Percentiles rank a stretch among this genome's conserved stretches.
These are phyloP conservation scores for Ilex paraguariensis DNA, from an alignment of 305 asterid species.

Conservation along the genomic window DNA sequence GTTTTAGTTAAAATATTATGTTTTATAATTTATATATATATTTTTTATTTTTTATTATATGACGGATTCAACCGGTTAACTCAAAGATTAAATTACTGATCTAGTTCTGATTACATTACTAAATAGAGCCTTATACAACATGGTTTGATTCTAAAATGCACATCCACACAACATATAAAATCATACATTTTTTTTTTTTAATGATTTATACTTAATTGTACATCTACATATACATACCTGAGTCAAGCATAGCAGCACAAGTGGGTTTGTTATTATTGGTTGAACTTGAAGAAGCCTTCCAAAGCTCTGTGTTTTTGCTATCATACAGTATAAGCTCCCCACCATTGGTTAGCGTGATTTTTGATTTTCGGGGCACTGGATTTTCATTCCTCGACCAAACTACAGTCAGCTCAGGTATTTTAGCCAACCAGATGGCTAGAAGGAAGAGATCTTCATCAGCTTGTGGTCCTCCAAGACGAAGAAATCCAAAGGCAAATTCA, in stretches of 20 bases:
- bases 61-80: no score
- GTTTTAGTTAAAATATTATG: no score
- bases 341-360: conserved; percentile 19
- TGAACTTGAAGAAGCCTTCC: conserved; percentile 4
- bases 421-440: conserved; percentile 32
- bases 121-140: no score
- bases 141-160: no score
- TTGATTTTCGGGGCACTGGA: conserved; percentile 24
- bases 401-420: conserved; percentile 35
- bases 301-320: conserved; percentile 7
- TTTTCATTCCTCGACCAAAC: conserved; percentile 30
- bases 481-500: conserved; percentile 30
- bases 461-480: not conserved
- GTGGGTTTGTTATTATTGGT: not conserved
- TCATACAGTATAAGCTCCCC: conserved; percentile 18
- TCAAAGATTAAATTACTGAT: no score
- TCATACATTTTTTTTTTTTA: no score
- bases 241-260: conserved; percentile 34
- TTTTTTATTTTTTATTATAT: no score
- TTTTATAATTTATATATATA: no score
- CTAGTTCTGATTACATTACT: no score
- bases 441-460: conserved; percentile 20
- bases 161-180: no score
- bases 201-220: no score
- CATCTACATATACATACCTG: conserved; percentile 4